phyloP scores from a whole-genome alignment of 2,329 filamentous ascomycete species.

The Coleophoma crateriformis region DNA sequence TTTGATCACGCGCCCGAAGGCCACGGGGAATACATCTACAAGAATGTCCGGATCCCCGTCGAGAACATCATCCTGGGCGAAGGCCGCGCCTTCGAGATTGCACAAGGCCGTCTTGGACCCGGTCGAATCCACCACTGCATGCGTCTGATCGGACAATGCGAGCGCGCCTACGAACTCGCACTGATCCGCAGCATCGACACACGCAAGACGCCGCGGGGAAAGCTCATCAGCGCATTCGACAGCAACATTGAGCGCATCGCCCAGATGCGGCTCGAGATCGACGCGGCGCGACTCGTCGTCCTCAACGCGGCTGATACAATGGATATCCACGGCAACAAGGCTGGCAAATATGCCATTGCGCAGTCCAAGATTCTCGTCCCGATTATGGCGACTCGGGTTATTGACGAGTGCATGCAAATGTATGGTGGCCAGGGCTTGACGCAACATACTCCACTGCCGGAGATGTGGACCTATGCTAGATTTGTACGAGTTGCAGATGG shows the following conservation, averaged over 20 bases:
- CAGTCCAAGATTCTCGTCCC: constrained; percentile 36
- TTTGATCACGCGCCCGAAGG: constrained; percentile 36
- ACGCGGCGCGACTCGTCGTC: constrained; percentile 32
- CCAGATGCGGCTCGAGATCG: constrained; percentile 34
- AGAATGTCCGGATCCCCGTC: constrained; percentile 32
- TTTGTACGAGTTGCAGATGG: constrained; percentile 36
- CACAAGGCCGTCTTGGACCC: constrained; percentile 33
- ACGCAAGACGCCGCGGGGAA: constrained; percentile 31
- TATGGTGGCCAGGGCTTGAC: constrained; percentile 35
- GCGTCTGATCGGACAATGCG: constrained; percentile 35
- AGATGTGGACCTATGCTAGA: constrained; percentile 36
- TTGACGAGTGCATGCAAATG: constrained; percentile 37
- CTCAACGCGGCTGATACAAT: constrained; percentile 36
- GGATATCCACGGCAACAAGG: constrained; percentile 34
- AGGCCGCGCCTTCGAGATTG: constrained; percentile 35
- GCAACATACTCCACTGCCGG: constrained; percentile 34
- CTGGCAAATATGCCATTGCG: constrained; percentile 33
- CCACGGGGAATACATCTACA: constrained; percentile 35
- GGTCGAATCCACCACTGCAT: constrained; percentile 37
- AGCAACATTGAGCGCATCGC: constrained; percentile 35
- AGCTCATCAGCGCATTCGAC: constrained; percentile 34
- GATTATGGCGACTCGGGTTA: constrained; percentile 31
- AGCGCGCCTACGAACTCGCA: constrained; percentile 34
- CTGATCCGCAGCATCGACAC: constrained; percentile 31
- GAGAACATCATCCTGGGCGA: constrained; percentile 36